A percentile compares a stretch with the other conserved stretches of the same genome.
These are phyloP conservation scores for Chrysopogon serrulatus DNA, from an alignment of 176 grass and related monocot species.

Conservation along the genomic window DNA sequence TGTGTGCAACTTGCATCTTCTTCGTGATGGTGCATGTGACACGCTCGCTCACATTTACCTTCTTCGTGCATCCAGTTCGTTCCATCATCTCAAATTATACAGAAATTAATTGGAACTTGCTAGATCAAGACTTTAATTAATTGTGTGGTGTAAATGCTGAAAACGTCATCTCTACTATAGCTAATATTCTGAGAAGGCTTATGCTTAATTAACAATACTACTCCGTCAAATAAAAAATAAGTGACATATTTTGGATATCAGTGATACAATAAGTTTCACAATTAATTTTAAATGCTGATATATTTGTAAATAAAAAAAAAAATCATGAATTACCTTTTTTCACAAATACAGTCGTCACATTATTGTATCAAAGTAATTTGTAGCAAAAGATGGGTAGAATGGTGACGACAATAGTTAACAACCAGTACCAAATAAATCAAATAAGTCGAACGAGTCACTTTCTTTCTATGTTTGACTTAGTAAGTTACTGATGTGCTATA, in stretches of 20 bases:
- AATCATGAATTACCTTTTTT: not conserved
- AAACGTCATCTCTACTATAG: not conserved
- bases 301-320: not conserved
- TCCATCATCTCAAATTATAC: not conserved
- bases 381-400: not conserved
- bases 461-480: not conserved
- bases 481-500: not conserved
- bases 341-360: not conserved
- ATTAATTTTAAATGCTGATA: not conserved
- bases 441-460: not conserved
- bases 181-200: not conserved
- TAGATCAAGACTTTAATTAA: not conserved
- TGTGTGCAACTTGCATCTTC: conserved; percentile 14
- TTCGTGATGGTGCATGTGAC: conserved; percentile 1
- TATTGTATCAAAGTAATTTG: not conserved
- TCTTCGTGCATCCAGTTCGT: conserved; percentile 2
- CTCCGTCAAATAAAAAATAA: not conserved
- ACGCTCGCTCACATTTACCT: not conserved
- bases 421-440: not conserved
- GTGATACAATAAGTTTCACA: not conserved
- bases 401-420: not conserved
- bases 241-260: not conserved
- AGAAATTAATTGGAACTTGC: not conserved
- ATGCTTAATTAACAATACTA: not conserved
- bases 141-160: not conserved